A percentile compares a stretch with the other conserved stretches of the same genome.
Conservation (phyloP, 2,329 filamentous ascomycete species). For the Aureobasidium uvarum region DNA sequence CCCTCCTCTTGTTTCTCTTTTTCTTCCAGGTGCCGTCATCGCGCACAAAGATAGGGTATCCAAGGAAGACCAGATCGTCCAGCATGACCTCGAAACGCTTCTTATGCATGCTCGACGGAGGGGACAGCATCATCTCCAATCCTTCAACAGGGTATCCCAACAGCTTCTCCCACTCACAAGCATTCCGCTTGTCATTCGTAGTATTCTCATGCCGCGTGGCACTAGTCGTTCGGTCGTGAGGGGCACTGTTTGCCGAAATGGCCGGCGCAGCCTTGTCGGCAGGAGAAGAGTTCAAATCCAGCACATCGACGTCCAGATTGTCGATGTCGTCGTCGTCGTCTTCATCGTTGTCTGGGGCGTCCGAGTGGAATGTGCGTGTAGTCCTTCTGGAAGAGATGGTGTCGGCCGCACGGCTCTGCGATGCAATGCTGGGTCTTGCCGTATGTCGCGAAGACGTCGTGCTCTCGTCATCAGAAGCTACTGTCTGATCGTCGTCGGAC, state of each 20-base stretch:
- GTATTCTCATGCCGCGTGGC: background rate
- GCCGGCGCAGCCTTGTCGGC: slow-evolving; percentile 10
- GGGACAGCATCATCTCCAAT: slow-evolving; percentile 76
- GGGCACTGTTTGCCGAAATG: background rate
- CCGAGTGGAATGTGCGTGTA: slow-evolving; percentile 27
- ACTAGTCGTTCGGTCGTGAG: slow-evolving; percentile 4
- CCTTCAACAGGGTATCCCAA: slow-evolving; percentile 73
- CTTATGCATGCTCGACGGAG: slow-evolving; percentile 74
- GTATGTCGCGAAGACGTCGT: slow-evolving; percentile 19
- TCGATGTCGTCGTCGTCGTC: slow-evolving; percentile 28
- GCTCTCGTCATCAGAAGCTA: slow-evolving; percentile 1
- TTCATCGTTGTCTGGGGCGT: slow-evolving; percentile 30
- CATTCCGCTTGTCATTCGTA: slow-evolving; percentile 20
- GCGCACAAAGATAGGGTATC: slow-evolving; percentile 78
- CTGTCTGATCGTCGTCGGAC: slow-evolving; percentile 22
- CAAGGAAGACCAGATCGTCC: slow-evolving; percentile 75
- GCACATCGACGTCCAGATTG: slow-evolving; percentile 8
- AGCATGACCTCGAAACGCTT: slow-evolving; percentile 77
- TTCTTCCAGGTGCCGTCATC: slow-evolving; percentile 74
- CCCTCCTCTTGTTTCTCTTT: slow-evolving; percentile 25
- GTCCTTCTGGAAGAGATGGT: slow-evolving; percentile 20
- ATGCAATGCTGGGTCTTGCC: slow-evolving; percentile 14
- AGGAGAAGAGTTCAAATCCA: slow-evolving; percentile 5
- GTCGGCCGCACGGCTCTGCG: slow-evolving; percentile 13
- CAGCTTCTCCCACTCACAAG: slow-evolving; percentile 62